Evolutionary conservation across 768 basidiomycete species (phyloP), one percentile per base, ranked within the genome.

Genomic region (Cubamyces sp.): DNA sequence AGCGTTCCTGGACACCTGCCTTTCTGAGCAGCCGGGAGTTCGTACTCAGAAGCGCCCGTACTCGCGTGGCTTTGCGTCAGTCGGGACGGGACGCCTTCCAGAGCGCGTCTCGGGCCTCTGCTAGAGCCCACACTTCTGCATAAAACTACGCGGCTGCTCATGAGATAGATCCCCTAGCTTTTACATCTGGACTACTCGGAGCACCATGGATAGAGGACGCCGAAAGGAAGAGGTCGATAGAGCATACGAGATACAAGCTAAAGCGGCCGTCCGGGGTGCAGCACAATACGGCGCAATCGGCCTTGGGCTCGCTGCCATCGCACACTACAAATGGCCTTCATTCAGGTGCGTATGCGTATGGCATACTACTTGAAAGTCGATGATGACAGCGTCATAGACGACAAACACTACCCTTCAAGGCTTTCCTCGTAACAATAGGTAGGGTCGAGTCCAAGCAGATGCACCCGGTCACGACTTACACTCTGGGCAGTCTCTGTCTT

Each of bases 341-440:
- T 92, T 92, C 73, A 81, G 87, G 90, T 90, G 62, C 67, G 80
- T 51, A 16, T 46, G 48, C 41, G 9, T 25, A n/a, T 41, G 16
- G 1, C 40, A 30, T 19, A 37, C 6, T 7, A 2, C 7, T 11
- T 42, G 6, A 5, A 16, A 41, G 6, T 4, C 1, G 11, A 8
- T 30, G 18, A 23, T 40, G 39, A 34, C 21, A 6, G 23, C 34
- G 25, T 61, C 59, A 50, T 64, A 93, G 92, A 64, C 85, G 88
- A 21, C 92, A 93, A 73, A 90, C 91, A 0, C 79, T 92, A 19
- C 84, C 90, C 3, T 85, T 93, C 79, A 95, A 95, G 73, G 85
- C 82, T 1, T 94, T 92, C 71, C 75, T 94, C 5, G 82, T 92
- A 7, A 85, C 86, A 30, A 82, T 84, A 58, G 86, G 92, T 92